A percentile compares a stretch with the other conserved stretches of the same genome.
These are phyloP conservation scores for Dictyophora rubrovolvata DNA, from an alignment of 768 basidiomycete genomes.

Conservation along the genomic window DNA sequence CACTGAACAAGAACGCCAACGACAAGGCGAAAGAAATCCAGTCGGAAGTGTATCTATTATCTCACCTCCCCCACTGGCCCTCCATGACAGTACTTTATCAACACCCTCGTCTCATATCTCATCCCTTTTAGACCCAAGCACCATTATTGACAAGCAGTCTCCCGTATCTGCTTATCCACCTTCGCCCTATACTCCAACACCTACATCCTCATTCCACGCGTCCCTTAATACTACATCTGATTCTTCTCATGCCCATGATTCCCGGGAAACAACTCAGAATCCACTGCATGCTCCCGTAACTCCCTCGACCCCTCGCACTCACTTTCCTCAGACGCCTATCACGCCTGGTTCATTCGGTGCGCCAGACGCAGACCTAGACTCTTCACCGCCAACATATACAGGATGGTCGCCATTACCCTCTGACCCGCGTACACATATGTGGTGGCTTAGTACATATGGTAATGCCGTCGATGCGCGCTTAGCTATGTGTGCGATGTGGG, in stretches of 20 bases:
- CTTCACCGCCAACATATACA: not conserved
- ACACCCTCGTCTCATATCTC: not conserved
- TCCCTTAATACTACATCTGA: too few species aligned
- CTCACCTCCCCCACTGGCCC: not conserved
- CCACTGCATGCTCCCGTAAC: not conserved
- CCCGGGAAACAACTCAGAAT: not conserved
- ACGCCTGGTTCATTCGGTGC: not conserved
- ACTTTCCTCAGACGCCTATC: not conserved
- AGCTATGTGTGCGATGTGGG: slow-evolving; percentile 6
- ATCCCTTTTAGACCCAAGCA: not conserved
- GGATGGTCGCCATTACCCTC: slow-evolving; percentile 8
- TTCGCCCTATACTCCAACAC: not conserved
- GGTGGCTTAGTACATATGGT: slow-evolving; percentile 8
- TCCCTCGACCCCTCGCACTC: not conserved
- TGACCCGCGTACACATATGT: slow-evolving; percentile 4
- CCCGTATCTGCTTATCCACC: not conserved
- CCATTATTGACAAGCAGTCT: not conserved
- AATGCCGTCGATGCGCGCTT: not conserved
- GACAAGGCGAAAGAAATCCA: not conserved
- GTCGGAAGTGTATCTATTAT: not conserved
- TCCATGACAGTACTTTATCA: not conserved
- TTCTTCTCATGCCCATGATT: too few species aligned
- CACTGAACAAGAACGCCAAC: not conserved
- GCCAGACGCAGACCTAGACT: not conserved
- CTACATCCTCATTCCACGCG: not conserved